Base-by-base conservation (phyloP, 768 basidiomycete species). In the Lentinula sp. region DNA sequence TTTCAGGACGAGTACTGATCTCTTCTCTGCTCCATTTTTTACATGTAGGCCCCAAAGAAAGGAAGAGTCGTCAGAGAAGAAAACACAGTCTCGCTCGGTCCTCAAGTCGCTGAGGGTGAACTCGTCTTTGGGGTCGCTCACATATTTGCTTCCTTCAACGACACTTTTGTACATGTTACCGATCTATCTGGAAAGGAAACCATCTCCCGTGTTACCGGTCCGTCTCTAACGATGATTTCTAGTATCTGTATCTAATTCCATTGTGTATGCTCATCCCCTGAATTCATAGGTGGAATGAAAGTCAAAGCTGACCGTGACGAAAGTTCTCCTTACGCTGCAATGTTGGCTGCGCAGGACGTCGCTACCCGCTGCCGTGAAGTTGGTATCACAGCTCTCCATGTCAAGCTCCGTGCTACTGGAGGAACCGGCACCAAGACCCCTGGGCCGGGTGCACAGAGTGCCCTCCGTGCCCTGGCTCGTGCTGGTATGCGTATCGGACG, bases 301-400 rank as follows among this genome's bases (percentile, higher is more conserved):
- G 97, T 99, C 79, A 99, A 98, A 83, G 97, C 96, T 11, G 97
- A 99, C 78, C 91, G 97, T 78, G 97, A 99, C 80, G 97, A 99
- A 80, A 98, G 95, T 45, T 98, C 95, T 23, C 93, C 92, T 16
- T 93, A 97, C 72, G 93, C 95, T 56, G 94, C 95, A 73, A 96
- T 97, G 95, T 82, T 98, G 74, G 96, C 96, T 59, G 95, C 96
- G 46, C 96, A 98, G 80, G 96, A 98, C 69, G 94, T 95, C 67
- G 96, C 96, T 62, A 74, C 81, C 57, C 93, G 95, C 67, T 99
- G 97, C 89, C 91, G 92, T 73, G 97, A 98, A 79, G 93, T 98
- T 68, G 97, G 97, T 60, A 90, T 99, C 78, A 98, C 93, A 66
- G 96, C 96, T 59, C 89, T 98, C 65, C 97, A 98, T 82, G 87